A percentile compares a stretch with the other conserved stretches of the same genome.
These are phyloP conservation scores for Polychytrium aggregatum DNA, from an alignment of 192 early-diverging fungal species.

Conservation along the genomic window DNA sequence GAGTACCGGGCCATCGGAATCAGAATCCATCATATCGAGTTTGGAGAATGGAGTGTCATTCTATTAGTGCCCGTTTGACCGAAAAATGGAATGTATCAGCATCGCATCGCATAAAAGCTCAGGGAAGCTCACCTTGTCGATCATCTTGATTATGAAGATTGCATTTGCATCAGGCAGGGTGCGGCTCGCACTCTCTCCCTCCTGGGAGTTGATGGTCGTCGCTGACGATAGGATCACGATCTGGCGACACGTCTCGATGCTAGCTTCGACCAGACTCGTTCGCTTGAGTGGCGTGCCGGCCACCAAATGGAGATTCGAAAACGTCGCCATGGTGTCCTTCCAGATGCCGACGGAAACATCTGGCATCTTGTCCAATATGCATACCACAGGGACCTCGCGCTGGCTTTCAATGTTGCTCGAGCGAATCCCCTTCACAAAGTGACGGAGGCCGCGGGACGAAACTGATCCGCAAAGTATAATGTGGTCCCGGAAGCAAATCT, in stretches of 20 bases:
- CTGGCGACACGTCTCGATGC: conserved; percentile 20
- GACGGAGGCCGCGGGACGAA: conserved; percentile 24
- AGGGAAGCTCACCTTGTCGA: conserved; percentile 32
- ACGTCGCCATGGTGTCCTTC: conserved; percentile 21
- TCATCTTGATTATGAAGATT: conserved; percentile 41
- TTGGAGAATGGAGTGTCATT: no score
- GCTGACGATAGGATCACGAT: conserved; percentile 39
- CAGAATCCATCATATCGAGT: no score
- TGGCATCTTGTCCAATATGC: no score
- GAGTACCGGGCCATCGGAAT: background rate
- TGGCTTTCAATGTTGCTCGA: no score
- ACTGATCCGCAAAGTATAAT: conserved; percentile 37
- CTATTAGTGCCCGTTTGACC: no score
- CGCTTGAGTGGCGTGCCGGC: conserved; percentile 31
- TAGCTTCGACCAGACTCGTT: conserved; percentile 19
- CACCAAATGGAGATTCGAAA: conserved; percentile 18
- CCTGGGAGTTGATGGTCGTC: conserved; percentile 6
- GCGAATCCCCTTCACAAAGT: conserved; percentile 32
- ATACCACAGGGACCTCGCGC: no score
- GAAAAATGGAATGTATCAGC: no score
- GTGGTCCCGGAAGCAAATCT: conserved; percentile 7
- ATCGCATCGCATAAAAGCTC: no score
- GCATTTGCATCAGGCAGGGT: conserved; percentile 33
- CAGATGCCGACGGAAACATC: conserved; percentile 16
- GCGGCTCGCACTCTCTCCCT: conserved; percentile 1